Conservation (phyloP, 495 filamentous ascomycete species). For the Margaritispora aquatica region DNA sequence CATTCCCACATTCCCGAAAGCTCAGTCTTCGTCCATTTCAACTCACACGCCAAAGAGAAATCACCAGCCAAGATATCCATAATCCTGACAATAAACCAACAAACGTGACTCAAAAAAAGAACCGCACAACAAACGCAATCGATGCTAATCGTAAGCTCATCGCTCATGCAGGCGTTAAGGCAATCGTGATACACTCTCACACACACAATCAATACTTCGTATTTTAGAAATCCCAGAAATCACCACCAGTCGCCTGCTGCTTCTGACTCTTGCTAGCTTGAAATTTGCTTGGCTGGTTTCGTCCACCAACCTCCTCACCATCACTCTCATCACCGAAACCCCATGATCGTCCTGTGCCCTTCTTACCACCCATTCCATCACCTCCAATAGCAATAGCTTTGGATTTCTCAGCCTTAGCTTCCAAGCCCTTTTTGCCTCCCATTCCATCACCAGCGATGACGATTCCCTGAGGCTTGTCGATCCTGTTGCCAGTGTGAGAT, state of each 20-base stretch:
- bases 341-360: slow-evolving; percentile 54
- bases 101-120: not conserved
- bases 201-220: too few species aligned
- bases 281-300: slow-evolving; percentile 15
- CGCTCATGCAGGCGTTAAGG: not conserved
- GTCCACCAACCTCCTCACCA: slow-evolving; percentile 26
- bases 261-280: slow-evolving; percentile 17
- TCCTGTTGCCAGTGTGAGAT: slow-evolving; percentile 24
- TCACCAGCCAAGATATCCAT: not conserved
- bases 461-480: slow-evolving; percentile 34
- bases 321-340: slow-evolving; percentile 51
- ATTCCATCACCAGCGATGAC: slow-evolving; percentile 65
- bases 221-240: slow-evolving; percentile 24
- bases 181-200: not conserved
- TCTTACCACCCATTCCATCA: slow-evolving; percentile 71
- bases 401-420: slow-evolving; percentile 18
- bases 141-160: slow-evolving; percentile 2
- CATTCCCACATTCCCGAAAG: not conserved
- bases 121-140: not conserved
- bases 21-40: not conserved
- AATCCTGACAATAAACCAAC: not conserved
- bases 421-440: slow-evolving; percentile 56
- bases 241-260: slow-evolving; percentile 14
- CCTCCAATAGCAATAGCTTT: slow-evolving; percentile 54
- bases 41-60: not conserved